Evolutionary conservation across 2,329 filamentous ascomycete genomes (phyloP), one percentile per base, ranked within the genome.

Genomic region (Fusarium bactridioides): DNA sequence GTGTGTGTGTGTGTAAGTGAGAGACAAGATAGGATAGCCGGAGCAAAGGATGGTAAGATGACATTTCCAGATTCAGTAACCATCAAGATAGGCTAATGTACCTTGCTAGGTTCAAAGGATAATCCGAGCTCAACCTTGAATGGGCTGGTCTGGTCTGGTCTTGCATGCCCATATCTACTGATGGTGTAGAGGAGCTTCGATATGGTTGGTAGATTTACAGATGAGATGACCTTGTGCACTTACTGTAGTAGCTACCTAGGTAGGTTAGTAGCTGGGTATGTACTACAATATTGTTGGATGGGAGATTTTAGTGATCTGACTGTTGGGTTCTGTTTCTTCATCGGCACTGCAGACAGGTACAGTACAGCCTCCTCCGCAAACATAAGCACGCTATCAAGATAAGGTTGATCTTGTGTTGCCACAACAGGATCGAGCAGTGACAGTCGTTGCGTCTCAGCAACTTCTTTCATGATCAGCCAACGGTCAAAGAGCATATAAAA

Each of bases 41-140:
- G 57, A 47, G 38, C 27, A 69, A 50, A 57, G 48, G 48, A 61
- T 31, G 38, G 23, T 25, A 33, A 41, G 44, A 67, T 54, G 54
- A 47, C 44, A 55, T 51, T 56, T 51, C 43, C 31, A 29, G 51
- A 61, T 43, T 45, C 44, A 57, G 54, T 31, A 56, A 62, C 21
- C 35, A 23, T 59, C 25, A 37, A 73, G 70, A 73, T 68, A 59
- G 67, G 66, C 67, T 61, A 64, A 67, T 57, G 43, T 62, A 54
- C 40, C 61, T 59, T 61, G 71, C 25, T 38, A 50, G 44, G 48
- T 44, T 45, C 51, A 59, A 66, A 58, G 57, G 47, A 51, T 60
- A 53, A 54, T 62, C 57, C 47, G 35, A 38, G 64, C 56, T 66
- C 58, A 51, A 61, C 47, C 40, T 61, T 67, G 13, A 45, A 60